phyloP scores from a whole-genome alignment of 2,329 filamentous ascomycete species.

The Aspergillus clavatus region DNA sequence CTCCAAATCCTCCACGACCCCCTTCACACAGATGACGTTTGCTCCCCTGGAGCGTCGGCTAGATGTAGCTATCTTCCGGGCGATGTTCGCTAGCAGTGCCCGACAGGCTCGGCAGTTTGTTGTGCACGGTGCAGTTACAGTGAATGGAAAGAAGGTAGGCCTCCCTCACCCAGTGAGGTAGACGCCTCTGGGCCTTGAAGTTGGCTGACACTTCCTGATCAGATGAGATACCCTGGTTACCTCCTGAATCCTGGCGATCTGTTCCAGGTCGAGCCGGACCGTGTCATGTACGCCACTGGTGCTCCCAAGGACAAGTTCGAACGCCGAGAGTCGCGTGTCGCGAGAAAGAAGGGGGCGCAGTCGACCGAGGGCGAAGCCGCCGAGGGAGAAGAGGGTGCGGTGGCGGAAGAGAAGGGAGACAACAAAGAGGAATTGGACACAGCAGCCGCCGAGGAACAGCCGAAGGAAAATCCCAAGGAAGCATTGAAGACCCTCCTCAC shows the following conservation, averaged over 20 bases:
- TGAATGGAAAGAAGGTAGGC: conserved; percentile 88
- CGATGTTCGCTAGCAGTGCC: conserved; percentile 88
- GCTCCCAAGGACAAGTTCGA: conserved; percentile 55
- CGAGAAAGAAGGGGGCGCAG: conserved; percentile 20
- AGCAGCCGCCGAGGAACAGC: conserved; percentile 30
- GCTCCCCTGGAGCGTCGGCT: conserved; percentile 84
- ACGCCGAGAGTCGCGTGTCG: conserved; percentile 34
- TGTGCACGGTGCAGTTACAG: conserved; percentile 85
- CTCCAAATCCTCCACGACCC: conserved; percentile 48
- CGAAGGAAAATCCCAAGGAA: conserved; percentile 40
- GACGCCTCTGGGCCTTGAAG: background rate
- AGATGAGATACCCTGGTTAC: conserved; percentile 93
- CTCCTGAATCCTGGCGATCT: conserved; percentile 95
- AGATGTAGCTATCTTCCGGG: conserved; percentile 90
- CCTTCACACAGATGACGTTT: conserved; percentile 96
- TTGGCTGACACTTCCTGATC: conserved; percentile 9
- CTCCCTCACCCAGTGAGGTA: background rate
- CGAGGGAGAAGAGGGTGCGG: conserved; percentile 24
- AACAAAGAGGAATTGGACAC: conserved; percentile 25
- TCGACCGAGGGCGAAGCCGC: conserved; percentile 22
- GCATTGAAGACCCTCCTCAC: conserved; percentile 52
- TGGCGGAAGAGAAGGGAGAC: conserved; percentile 24
- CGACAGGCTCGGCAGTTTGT: conserved; percentile 93
- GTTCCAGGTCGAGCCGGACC: conserved; percentile 90
- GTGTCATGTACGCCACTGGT: conserved; percentile 84